phyloP scores from a whole-genome alignment of 2,329 filamentous ascomycete genomes.

The Chalaropsis ovoidea region DNA sequence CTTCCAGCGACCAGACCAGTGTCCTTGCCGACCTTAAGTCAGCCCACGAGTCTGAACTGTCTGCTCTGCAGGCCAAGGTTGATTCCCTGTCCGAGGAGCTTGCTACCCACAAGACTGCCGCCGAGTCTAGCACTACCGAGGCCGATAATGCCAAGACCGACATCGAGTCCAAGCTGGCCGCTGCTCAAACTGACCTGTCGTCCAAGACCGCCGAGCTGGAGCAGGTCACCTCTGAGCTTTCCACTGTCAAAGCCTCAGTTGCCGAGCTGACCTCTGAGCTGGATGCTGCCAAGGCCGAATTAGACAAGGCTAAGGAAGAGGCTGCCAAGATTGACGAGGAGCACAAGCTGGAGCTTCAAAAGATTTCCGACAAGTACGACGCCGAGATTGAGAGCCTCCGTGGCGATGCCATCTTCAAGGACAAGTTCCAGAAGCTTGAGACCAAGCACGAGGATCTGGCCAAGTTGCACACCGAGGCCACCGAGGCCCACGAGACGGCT shows the following conservation, averaged over 20 bases:
- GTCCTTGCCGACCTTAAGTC: conserved; percentile 40
- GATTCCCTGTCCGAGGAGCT: conserved; percentile 44
- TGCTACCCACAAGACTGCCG: conserved; percentile 40
- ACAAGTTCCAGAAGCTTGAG: conserved; percentile 52
- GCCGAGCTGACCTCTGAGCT: conserved; percentile 41
- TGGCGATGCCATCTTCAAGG: conserved; percentile 54
- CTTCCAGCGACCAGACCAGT: conserved; percentile 35
- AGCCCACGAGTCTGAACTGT: conserved; percentile 42
- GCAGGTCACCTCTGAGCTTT: conserved; percentile 35
- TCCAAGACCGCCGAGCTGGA: conserved; percentile 30
- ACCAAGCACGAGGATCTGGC: conserved; percentile 44
- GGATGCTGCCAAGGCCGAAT: conserved; percentile 40
- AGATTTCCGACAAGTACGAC: conserved; percentile 51
- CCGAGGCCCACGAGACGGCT: conserved; percentile 36
- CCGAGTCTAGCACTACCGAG: conserved; percentile 41
- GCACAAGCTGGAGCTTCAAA: conserved; percentile 49
- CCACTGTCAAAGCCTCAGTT: conserved; percentile 42
- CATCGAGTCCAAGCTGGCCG: conserved; percentile 30
- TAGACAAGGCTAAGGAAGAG: conserved; percentile 41
- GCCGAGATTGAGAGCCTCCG: conserved; percentile 54
- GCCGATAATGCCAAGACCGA: conserved; percentile 43
- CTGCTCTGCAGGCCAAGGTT: conserved; percentile 40
- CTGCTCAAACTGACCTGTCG: conserved; percentile 37
- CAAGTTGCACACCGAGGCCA: conserved; percentile 30
- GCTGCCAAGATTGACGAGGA: conserved; percentile 42